Evolutionary conservation across 2,329 filamentous ascomycete species (phyloP).

Genomic region (Xylaria sp.): DNA sequence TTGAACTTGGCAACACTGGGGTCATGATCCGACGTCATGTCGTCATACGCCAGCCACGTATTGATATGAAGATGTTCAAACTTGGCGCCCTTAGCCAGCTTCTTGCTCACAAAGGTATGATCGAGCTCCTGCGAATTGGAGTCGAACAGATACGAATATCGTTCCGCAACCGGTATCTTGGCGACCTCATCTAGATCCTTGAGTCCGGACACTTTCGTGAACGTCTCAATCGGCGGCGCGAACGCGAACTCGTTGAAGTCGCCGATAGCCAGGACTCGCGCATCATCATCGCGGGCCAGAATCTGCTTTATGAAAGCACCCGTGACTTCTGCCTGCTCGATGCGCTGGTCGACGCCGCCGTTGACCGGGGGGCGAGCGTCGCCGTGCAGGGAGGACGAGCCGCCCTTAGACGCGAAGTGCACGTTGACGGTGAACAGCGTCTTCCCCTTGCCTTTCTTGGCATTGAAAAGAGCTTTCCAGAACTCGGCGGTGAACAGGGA

Average conservation of each 20-base stretch:
- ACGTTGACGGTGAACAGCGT: slow-evolving; percentile 74
- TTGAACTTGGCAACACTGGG: slow-evolving; percentile 68
- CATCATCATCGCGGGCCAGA: slow-evolving; percentile 59
- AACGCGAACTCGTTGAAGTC: slow-evolving; percentile 77
- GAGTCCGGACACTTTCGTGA: slow-evolving; percentile 59
- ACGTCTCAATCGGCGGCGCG: slow-evolving; percentile 62
- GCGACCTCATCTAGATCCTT: slow-evolving; percentile 66
- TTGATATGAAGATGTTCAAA: slow-evolving; percentile 75
- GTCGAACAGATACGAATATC: slow-evolving; percentile 74
- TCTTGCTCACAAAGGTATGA: slow-evolving; percentile 61
- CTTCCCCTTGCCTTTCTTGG: slow-evolving; percentile 11
- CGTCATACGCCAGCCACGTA: slow-evolving; percentile 65
- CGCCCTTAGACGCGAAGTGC: slow-evolving; percentile 72
- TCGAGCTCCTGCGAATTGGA: slow-evolving; percentile 73
- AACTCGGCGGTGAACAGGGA: too few species aligned
- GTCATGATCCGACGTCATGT: slow-evolving; percentile 71
- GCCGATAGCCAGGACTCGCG: slow-evolving; percentile 65
- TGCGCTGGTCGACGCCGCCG: slow-evolving; percentile 62
- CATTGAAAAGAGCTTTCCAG: too few species aligned
- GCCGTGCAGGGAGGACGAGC: slow-evolving; percentile 63
- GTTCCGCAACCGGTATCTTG: slow-evolving; percentile 57
- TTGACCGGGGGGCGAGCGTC: slow-evolving; percentile 71
- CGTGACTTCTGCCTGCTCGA: slow-evolving; percentile 62
- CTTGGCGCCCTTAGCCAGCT: slow-evolving; percentile 42
- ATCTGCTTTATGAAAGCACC: slow-evolving; percentile 65